Base-by-base conservation (phyloP, 2,329 filamentous ascomycete genomes). In the Massarina eburnea region DNA sequence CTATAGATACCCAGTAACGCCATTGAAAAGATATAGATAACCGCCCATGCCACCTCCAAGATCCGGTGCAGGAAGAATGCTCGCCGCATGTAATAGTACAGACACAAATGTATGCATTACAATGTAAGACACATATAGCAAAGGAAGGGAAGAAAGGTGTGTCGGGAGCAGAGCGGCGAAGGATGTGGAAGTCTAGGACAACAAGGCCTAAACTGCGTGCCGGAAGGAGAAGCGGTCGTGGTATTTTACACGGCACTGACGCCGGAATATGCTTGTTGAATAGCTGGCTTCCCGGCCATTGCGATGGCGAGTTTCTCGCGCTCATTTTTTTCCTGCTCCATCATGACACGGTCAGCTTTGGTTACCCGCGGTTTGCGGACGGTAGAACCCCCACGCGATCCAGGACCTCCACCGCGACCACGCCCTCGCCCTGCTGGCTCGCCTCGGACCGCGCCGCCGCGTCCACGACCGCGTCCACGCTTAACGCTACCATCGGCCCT, bases 281-380 rank as follows among this genome's bases (percentile, higher is more conserved):
- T 15, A 2, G 52, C 22, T 22, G 56, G 50, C 19, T 61, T 57
- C 38, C 64, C 61, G 38, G 14, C 21, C 15, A 68, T 62, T 2
- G 53, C 58, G 14, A 58, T 56, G 4, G 72, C 74, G 58, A 76
- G 58, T 43, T 72, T 75, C 68, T 91, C 88, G 33, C 87, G 79
- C 54, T 91, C 86, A 6, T 84, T 78, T 73, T 94, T 94, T 68
- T 95, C 89, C 35, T 82, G 81, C 61, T 95, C 89, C 71, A 89
- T 84, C 62, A 86, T 82, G 50, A 88, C 86, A 59, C 89, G 88
- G 64, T 92, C 88, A 29, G 88, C 86, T 68, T 96, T 96, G 30
- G 88, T 94, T 56, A 90, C 85, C 33, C 91, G 85, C 41, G 90
- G 89, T 70, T 95, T 95, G 57, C 91, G 80, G 17, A 86, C 82